phyloP scores from a whole-genome alignment of 441 rosid species.

The Corymbia citriodora region DNA sequence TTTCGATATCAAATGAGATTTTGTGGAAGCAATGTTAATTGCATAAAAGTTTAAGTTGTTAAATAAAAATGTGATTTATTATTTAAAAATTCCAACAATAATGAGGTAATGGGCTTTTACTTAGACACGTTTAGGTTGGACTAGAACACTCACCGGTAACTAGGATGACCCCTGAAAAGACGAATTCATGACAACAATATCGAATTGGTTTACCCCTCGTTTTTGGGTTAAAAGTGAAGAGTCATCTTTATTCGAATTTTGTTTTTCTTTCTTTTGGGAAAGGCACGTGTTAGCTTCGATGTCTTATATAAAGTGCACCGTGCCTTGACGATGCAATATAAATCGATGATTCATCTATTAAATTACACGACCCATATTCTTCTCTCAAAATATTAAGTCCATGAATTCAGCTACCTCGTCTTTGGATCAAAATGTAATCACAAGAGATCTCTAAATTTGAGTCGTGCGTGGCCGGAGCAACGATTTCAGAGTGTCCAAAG shows the following conservation, averaged over 20 bases:
- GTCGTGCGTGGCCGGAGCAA: neutral
- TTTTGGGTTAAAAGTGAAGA: neutral
- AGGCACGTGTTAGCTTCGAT: neutral
- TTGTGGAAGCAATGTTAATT: neutral
- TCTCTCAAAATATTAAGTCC: neutral
- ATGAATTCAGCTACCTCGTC: neutral
- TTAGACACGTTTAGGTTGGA: neutral
- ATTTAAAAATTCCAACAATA: neutral
- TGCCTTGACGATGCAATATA: neutral
- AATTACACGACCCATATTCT: neutral
- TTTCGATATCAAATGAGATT: neutral
- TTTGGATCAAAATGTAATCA: neutral
- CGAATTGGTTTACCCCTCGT: neutral
- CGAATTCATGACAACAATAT: neutral
- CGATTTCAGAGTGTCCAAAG: neutral
- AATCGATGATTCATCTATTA: neutral
- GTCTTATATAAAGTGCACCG: neutral
- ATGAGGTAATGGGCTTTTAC: neutral
- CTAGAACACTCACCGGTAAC: neutral
- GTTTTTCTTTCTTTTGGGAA: rapidly evolving
- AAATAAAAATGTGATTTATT: rapidly evolving
- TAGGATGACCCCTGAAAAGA: neutral
- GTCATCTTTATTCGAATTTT: neutral
- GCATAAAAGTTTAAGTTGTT: neutral
- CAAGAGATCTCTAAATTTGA: neutral